These are phyloP conservation scores for Cyberlindnera bimundalis DNA, from an alignment of 805 yeast species.

Conservation along the genomic window DNA sequence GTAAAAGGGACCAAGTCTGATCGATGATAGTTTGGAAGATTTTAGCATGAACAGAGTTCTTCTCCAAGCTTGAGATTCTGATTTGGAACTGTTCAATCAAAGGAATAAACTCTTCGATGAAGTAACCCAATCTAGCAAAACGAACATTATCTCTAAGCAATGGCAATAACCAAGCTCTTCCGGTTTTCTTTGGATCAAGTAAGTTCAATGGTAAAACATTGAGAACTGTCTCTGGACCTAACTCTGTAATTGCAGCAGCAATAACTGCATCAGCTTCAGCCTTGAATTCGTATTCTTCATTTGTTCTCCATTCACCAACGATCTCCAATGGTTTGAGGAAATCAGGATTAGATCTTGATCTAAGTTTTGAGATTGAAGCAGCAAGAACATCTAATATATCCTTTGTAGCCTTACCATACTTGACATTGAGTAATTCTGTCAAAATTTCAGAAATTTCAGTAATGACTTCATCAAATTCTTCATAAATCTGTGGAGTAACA, in stretches of 20 bases:
- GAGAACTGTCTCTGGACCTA: conserved; percentile 87
- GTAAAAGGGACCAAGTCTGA: conserved; percentile 89
- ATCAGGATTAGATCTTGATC: conserved; percentile 67
- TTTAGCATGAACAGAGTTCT: conserved; percentile 66
- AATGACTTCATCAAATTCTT: conserved; percentile 50
- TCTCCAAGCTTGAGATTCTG: conserved; percentile 41
- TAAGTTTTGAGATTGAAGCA: conserved; percentile 58
- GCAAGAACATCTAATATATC: conserved; percentile 69
- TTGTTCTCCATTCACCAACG: conserved; percentile 84
- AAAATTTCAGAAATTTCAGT: conserved; percentile 50
- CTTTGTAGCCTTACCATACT: conserved; percentile 70
- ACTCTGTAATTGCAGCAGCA: conserved; percentile 68
- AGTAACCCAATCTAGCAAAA: conserved; percentile 64
- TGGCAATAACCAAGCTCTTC: conserved; percentile 95
- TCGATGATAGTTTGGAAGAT: conserved; percentile 81
- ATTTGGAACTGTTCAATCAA: conserved; percentile 50
- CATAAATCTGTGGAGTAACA: conserved; percentile 48
- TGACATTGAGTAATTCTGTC: conserved; percentile 62
- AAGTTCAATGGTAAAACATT: conserved; percentile 76
- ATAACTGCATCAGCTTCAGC: conserved; percentile 78
- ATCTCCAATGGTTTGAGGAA: conserved; percentile 61
- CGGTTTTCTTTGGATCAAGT: conserved; percentile 51
- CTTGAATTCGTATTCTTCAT: conserved; percentile 62
- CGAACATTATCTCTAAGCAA: conserved; percentile 81
- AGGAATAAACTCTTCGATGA: conserved; percentile 63